Percentiles rank a stretch among this genome's conserved stretches.
These are phyloP conservation scores for Suillus brevipes DNA, from an alignment of 768 basidiomycete species.

Conservation along the genomic window DNA sequence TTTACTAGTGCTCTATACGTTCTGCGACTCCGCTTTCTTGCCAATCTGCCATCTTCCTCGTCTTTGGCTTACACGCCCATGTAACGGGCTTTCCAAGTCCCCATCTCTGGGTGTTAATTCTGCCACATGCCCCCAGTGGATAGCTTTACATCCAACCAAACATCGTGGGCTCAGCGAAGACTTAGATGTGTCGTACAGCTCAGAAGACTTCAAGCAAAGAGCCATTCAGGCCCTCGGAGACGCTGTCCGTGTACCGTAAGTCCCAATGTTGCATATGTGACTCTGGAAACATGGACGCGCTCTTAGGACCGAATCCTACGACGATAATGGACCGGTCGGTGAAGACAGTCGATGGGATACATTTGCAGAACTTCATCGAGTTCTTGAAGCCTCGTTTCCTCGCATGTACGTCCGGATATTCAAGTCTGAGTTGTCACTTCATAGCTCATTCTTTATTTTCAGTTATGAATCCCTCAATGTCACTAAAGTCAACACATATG, in stretches of 20 bases:
- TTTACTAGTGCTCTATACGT: constrained; percentile 1
- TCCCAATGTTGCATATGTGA: constrained; percentile 2
- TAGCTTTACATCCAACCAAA: constrained; percentile 26
- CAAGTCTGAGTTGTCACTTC: background rate
- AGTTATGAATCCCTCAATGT: constrained; percentile 50
- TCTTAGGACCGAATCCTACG: constrained; percentile 46
- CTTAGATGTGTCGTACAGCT: constrained; percentile 29
- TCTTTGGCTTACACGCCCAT: background rate
- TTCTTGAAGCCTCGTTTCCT: constrained; percentile 48
- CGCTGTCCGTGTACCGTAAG: constrained; percentile 39
- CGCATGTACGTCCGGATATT: constrained; percentile 43
- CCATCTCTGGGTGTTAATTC: constrained; percentile 10
- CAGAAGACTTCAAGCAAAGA: constrained; percentile 32
- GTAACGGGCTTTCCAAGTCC: background rate
- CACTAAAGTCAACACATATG: constrained; percentile 59
- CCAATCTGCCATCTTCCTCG: background rate
- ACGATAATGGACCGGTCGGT: constrained; percentile 44
- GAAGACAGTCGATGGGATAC: constrained; percentile 37
- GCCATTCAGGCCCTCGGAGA: constrained; percentile 34
- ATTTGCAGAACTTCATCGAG: constrained; percentile 15
- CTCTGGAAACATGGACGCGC: background rate
- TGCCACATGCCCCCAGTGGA: constrained; percentile 32
- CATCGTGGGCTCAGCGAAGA: constrained; percentile 28
- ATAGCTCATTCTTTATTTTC: background rate
- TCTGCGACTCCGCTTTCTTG: background rate